Evolutionary conservation across 192 early-diverging fungal genomes (phyloP).

Genomic region (Podila clonocystis): DNA sequence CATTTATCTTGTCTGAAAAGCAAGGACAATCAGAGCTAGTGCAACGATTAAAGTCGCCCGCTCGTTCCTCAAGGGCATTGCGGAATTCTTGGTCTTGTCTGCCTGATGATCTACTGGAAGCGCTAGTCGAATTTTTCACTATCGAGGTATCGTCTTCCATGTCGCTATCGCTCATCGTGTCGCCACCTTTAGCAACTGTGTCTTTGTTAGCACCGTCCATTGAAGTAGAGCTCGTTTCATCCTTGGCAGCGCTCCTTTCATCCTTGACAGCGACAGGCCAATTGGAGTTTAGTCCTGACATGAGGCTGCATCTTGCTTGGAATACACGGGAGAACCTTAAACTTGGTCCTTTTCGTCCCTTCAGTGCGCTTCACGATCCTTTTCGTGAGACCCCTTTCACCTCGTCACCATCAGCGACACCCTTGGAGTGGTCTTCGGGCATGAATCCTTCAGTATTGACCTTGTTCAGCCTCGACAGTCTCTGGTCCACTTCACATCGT

Average conservation of each 20-base stretch:
- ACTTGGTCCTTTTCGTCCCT: conserved; percentile 6
- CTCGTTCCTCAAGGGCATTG: conserved; percentile 12
- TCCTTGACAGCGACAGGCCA: conserved; percentile 9
- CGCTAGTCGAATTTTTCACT: not conserved
- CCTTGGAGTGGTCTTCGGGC: conserved; percentile 5
- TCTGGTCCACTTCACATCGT: conserved; percentile 51
- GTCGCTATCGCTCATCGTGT: not conserved
- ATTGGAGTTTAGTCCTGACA: conserved; percentile 12
- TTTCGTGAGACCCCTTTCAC: conserved; percentile 5
- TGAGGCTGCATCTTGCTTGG: conserved; percentile 14
- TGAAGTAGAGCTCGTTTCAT: not conserved
- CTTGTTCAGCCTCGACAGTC: conserved; percentile 21
- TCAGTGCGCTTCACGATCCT: conserved; percentile 14
- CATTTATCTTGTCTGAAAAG: conserved; percentile 1
- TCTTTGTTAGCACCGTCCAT: not conserved
- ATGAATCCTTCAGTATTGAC: conserved; percentile 5
- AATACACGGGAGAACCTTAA: conserved; percentile 15
- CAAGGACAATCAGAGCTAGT: conserved; percentile 4
- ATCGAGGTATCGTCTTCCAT: conserved; percentile 1
- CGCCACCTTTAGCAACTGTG: not conserved
- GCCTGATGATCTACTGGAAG: conserved; percentile 3
- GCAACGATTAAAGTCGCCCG: conserved; percentile 1
- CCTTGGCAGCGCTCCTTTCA: conserved; percentile 4
- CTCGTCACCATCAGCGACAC: conserved; percentile 4
- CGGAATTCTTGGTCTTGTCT: conserved; percentile 8